A percentile compares a stretch with the other conserved stretches of the same genome.
Evolutionary conservation across 495 filamentous ascomycete species (phyloP).

Genomic region (Clavariopsis aquatica): DNA sequence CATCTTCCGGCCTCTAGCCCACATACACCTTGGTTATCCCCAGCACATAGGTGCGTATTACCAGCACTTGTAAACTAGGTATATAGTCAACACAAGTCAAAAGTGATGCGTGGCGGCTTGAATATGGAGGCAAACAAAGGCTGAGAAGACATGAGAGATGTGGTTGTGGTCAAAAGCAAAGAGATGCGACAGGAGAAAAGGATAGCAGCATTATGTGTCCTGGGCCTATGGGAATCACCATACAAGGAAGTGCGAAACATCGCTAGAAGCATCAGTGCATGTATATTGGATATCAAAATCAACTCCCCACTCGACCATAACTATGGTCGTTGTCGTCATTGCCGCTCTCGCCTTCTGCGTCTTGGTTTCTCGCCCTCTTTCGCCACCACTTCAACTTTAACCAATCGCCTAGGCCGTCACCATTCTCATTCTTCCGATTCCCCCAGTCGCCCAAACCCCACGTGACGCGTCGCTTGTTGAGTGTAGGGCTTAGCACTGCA

Average conservation of each 20-base stretch:
- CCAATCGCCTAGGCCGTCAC: conserved; percentile 35
- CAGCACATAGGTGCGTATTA: too few relatives aligned
- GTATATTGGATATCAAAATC: background rate
- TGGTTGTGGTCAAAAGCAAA: too few relatives aligned
- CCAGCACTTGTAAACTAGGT: too few relatives aligned
- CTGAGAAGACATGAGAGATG: too few relatives aligned
- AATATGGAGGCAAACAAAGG: too few relatives aligned
- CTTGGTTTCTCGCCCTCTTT: conserved; percentile 36
- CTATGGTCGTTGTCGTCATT: background rate
- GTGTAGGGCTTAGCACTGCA: conserved; percentile 1
- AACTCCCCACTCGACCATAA: background rate
- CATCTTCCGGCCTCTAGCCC: background rate
- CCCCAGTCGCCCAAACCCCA: conserved; percentile 25
- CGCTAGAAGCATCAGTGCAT: background rate
- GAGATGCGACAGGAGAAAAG: too few relatives aligned
- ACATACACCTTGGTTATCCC: too few relatives aligned
- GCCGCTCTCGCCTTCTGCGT: conserved; percentile 1
- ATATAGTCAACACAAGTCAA: too few relatives aligned
- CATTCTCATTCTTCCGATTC: conserved; percentile 6
- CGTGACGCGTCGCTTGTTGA: conserved; percentile 9
- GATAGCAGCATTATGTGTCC: too few relatives aligned
- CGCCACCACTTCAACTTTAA: conserved; percentile 41
- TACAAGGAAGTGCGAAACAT: background rate
- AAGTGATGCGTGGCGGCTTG: too few relatives aligned
- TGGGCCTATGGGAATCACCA: too few relatives aligned